Percentiles rank a stretch among this genome's conserved stretches.
These are phyloP conservation scores for Gracilaria caudata DNA, from an alignment of 23 red algal genomes.

Conservation along the genomic window DNA sequence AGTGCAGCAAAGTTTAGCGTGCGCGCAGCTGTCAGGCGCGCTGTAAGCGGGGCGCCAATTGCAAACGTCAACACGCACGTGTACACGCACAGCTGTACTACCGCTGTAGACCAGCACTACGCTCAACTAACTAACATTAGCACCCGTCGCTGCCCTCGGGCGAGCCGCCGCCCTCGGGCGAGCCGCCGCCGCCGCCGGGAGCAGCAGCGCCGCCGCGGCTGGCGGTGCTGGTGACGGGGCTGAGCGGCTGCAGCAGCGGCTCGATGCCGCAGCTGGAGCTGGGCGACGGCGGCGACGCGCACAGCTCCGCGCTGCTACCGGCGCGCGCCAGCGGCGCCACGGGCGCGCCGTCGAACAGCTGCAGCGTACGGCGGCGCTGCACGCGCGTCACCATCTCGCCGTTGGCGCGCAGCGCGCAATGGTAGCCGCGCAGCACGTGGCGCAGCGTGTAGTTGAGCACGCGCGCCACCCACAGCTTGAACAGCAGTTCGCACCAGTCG, in stretches of 20 bases:
- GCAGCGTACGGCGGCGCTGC: slow-evolving; percentile 13
- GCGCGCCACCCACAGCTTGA: slow-evolving; percentile 81
- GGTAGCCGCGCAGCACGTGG: slow-evolving; percentile 67
- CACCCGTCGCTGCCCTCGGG: no score
- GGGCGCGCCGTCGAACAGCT: neutral
- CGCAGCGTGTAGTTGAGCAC: slow-evolving; percentile 82
- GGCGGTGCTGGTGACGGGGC: neutral
- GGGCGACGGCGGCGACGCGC: neutral
- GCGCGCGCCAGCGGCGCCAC: neutral
- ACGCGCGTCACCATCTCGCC: slow-evolving; percentile 62
- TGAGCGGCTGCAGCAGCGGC: slow-evolving; percentile 8
- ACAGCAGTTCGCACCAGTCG: slow-evolving; percentile 80
- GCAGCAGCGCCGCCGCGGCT: neutral
- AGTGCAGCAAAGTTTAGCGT: no score
- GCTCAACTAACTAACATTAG: no score
- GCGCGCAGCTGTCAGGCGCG: no score
- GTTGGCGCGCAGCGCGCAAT: slow-evolving; percentile 51
- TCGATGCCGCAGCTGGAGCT: neutral
- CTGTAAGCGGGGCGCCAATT: no score
- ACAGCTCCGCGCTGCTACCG: neutral
- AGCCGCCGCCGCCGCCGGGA: no score
- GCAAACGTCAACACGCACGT: no score
- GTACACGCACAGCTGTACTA: no score
- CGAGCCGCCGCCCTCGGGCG: no score
- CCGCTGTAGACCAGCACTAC: no score